Percentiles rank a stretch among this genome's conserved stretches.
These are phyloP conservation scores for Leishmania gerbilli DNA, from an alignment of 208 protist genomes.

Conservation along the genomic window DNA sequence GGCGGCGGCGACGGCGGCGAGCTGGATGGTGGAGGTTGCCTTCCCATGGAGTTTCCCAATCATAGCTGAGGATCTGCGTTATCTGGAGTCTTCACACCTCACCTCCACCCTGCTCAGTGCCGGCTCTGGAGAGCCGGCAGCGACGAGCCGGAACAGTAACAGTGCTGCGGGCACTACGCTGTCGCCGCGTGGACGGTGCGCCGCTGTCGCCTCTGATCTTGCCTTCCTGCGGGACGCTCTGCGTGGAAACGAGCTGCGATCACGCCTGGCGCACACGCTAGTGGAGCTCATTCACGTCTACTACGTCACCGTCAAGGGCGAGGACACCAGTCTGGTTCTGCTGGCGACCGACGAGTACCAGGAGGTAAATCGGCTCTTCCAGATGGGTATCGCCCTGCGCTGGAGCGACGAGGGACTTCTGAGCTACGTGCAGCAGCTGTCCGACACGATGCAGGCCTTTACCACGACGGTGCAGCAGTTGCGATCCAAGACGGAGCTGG, in stretches of 20 bases:
- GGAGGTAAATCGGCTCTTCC: conserved; percentile 58
- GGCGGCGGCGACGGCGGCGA: neutral
- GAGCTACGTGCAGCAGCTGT: conserved; percentile 61
- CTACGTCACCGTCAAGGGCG: conserved; percentile 69
- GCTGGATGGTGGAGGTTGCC: conserved; percentile 44
- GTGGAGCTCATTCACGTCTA: conserved; percentile 64
- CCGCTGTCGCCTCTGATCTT: conserved; percentile 8
- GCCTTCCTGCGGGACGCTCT: conserved; percentile 48
- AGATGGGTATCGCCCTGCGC: conserved; percentile 51
- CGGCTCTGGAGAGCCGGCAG: neutral
- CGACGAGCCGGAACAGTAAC: neutral
- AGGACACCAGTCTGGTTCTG: conserved; percentile 77
- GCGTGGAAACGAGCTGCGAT: conserved; percentile 58
- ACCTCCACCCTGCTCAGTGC: conserved; percentile 29
- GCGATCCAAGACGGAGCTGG: conserved; percentile 53
- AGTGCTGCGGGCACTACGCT: conserved; percentile 1
- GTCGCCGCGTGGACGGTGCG: conserved; percentile 13
- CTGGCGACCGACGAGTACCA: conserved; percentile 81
- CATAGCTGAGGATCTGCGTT: conserved; percentile 66
- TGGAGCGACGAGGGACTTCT: conserved; percentile 71
- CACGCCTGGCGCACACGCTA: conserved; percentile 73
- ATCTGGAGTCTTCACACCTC: conserved; percentile 52
- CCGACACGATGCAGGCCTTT: conserved; percentile 64
- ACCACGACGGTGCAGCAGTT: conserved; percentile 58
- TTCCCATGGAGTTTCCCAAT: conserved; percentile 47